Percentiles rank a stretch among this genome's conserved stretches.
Evolutionary conservation across 2,329 filamentous ascomycete genomes (phyloP).

Genomic region (Fusarium pilosicola): DNA sequence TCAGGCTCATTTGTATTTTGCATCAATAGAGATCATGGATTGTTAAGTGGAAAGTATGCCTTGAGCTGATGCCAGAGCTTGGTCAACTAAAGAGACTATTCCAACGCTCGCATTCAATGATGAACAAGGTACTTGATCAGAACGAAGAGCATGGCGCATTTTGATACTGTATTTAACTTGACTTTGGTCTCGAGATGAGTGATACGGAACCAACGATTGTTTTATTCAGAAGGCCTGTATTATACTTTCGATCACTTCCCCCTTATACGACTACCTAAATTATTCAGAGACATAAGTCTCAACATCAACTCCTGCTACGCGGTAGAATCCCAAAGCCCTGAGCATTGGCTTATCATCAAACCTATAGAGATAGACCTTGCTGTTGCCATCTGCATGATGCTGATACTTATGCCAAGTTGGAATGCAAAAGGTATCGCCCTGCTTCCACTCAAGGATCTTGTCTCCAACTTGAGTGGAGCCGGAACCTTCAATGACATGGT

Average conservation of each 20-base stretch:
- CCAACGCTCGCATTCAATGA: too few species aligned
- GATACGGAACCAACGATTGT: neutral
- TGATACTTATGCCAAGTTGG: conserved; percentile 62
- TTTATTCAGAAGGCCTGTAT: too few species aligned
- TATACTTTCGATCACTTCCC: too few species aligned
- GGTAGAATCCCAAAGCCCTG: conserved; percentile 59
- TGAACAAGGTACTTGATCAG: too few species aligned
- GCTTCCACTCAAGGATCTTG: conserved; percentile 53
- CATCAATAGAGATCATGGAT: fast-evolving
- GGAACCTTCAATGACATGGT: conserved; percentile 61
- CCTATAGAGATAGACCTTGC: conserved; percentile 59
- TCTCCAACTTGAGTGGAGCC: conserved; percentile 55
- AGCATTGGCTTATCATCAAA: conserved; percentile 68
- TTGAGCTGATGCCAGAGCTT: neutral
- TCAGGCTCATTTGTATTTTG: too few species aligned
- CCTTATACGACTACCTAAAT: fast-evolving
- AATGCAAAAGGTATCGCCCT: conserved; percentile 65
- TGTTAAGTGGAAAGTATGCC: fast-evolving
- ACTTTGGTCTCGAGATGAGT: too few species aligned
- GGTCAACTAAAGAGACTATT: neutral
- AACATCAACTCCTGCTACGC: conserved; percentile 16
- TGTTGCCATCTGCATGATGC: conserved; percentile 52
- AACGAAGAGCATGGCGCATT: too few species aligned
- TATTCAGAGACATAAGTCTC: conserved; percentile 23
- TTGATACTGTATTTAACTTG: too few species aligned